Evolutionary conservation across 495 filamentous ascomycete genomes (phyloP), one percentile per base, ranked within the genome.

Genomic region (Clohesyomyces aquaticus): DNA sequence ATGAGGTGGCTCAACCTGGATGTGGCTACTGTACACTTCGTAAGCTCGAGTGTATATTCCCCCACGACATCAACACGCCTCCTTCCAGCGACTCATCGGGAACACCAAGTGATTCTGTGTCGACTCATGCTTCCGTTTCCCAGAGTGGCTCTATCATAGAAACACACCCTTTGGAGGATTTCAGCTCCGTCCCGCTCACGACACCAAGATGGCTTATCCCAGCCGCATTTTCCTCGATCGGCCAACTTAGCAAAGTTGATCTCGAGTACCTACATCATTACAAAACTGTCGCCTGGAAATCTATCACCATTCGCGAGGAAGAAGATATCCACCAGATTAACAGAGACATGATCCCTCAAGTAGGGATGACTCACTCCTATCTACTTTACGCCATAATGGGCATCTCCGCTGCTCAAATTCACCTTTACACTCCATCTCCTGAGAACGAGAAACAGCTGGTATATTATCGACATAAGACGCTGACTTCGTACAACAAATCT

Each of bases 11-110:
- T 1, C 23, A 21, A 18, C 63, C 63, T 22, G 12, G 19, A 23
- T 66, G 63, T 38, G 29, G 35, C 10, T 66, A 66, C 29, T 66
- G 63, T 32, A 38, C 56, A 3, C 28, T 66, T 0, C 56, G 63
- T 1, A 55, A 61, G 43, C 23, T 66, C 10, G 51, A 55, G 0
- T 66, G 63, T 25, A 45, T 21, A 1, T 66, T 61, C 41, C 28
- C 56, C 14, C 41, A 26, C 25, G n/a, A 42, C 3, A 26, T 18
- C 43, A 35, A 59, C 38, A n/a, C n/a, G n/a, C n/a, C n/a, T n/a
- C n/a, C n/a, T n/a, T n/a, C n/a, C n/a, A n/a, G n/a, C n/a, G n/a
- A n/a, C n/a, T n/a, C n/a, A n/a, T n/a, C n/a, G n/a, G 28, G 19
- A 56, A 47, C 41, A 10, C 1, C 23, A 23, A 29, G 49, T 29